A percentile compares a stretch with the other conserved stretches of the same genome.
Conservation (phyloP, 208 protist species). For the Trypanosoma vivax region DNA sequence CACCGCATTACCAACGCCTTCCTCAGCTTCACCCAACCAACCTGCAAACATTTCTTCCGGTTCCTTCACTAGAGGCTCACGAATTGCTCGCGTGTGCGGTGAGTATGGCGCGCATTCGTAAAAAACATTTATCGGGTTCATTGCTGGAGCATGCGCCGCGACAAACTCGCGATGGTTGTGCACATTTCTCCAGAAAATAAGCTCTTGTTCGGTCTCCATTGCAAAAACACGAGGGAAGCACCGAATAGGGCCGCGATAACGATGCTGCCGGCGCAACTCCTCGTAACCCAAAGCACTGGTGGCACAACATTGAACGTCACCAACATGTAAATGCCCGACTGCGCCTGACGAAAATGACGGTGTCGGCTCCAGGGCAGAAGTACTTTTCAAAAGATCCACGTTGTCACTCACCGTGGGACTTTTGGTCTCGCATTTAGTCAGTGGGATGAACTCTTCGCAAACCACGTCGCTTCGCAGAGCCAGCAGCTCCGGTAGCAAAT, state of each 20-base stretch:
- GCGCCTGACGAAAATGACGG: too few species aligned
- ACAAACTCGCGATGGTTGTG: slow-evolving; percentile 56
- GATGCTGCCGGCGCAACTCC: slow-evolving; percentile 25
- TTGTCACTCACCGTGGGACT: neutral
- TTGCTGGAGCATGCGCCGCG: slow-evolving; percentile 43
- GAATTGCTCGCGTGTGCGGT: slow-evolving; percentile 8
- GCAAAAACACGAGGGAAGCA: slow-evolving; percentile 71
- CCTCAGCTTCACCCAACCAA: too few species aligned
- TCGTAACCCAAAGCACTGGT: slow-evolving; percentile 6
- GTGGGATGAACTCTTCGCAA: slow-evolving; percentile 71
- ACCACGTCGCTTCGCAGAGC: slow-evolving; percentile 35
- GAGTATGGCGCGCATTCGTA: slow-evolving; percentile 68
- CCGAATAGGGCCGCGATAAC: slow-evolving; percentile 62
- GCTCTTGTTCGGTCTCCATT: slow-evolving; percentile 46
- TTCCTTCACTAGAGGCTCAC: too few species aligned
- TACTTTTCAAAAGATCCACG: neutral
- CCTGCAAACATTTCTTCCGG: too few species aligned
- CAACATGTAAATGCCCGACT: neutral
- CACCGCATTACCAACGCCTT: too few species aligned
- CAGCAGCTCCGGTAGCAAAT: slow-evolving; percentile 37
- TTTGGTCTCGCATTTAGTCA: neutral
- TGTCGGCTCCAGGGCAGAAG: neutral
- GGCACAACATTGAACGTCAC: neutral
- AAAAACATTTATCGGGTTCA: slow-evolving; percentile 67
- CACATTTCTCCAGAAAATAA: slow-evolving; percentile 50